A percentile compares a stretch with the other conserved stretches of the same genome.
These are phyloP conservation scores for Trypanosoma congolense DNA, from an alignment of 208 protist genomes.

Conservation along the genomic window DNA sequence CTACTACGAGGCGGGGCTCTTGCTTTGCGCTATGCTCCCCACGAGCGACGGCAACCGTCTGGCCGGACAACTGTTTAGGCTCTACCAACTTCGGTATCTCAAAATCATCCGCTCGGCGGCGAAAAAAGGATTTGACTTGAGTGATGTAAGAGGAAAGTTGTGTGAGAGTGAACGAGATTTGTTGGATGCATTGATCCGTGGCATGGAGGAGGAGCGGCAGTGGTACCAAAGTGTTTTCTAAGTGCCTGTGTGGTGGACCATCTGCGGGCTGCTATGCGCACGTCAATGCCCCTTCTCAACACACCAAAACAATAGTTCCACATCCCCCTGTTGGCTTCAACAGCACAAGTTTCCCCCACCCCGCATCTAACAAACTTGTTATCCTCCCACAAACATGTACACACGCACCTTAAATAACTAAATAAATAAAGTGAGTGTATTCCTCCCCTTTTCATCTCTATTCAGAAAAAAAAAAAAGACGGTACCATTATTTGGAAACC, in stretches of 20 bases:
- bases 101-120: slow-evolving; percentile 59
- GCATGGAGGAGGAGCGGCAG: slow-evolving; percentile 37
- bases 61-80: slow-evolving; percentile 59
- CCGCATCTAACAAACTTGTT: no score
- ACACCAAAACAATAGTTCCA: no score
- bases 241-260: neutral
- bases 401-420: no score
- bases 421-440: no score
- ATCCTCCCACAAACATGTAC: no score
- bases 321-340: no score
- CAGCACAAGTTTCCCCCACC: no score
- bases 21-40: slow-evolving; percentile 43
- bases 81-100: slow-evolving; percentile 74
- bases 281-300: no score
- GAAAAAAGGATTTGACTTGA: slow-evolving; percentile 71
- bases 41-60: slow-evolving; percentile 63
- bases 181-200: slow-evolving; percentile 41
- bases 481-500: no score
- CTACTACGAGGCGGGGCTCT: slow-evolving; percentile 63
- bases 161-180: slow-evolving; percentile 58
- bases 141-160: slow-evolving; percentile 61
- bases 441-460: no score
- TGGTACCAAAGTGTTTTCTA: slow-evolving; percentile 32
- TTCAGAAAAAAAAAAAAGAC: no score
- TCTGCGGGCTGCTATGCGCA: no score